Percentiles rank a stretch among this genome's conserved stretches.
These are phyloP conservation scores for Phytophthora uliginosa DNA, from an alignment of 352 stramenopile genomes.

Conservation along the genomic window DNA sequence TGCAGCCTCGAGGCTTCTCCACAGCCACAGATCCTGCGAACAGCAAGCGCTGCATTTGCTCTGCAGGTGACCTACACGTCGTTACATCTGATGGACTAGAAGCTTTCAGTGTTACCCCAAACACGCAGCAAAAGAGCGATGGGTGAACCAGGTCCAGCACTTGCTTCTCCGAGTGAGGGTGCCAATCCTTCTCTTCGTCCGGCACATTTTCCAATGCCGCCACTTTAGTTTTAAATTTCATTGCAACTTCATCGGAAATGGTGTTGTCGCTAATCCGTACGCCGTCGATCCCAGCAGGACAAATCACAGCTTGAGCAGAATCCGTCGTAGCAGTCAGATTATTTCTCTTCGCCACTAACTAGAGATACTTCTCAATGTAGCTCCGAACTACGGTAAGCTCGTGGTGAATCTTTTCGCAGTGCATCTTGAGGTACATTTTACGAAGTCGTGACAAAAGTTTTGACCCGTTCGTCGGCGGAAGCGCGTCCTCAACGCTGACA, in stretches of 20 bases:
- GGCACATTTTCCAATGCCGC: constrained; percentile 44
- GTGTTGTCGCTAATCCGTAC: constrained; percentile 49
- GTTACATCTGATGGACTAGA: neutral
- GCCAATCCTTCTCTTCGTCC: constrained; percentile 63
- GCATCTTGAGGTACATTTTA: constrained; percentile 19
- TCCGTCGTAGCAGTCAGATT: constrained; percentile 7
- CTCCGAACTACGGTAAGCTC: constrained; percentile 10
- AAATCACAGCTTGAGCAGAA: constrained; percentile 26
- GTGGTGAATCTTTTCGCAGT: constrained; percentile 26
- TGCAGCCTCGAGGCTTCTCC: constrained; percentile 15
- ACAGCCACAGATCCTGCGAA: constrained; percentile 21
- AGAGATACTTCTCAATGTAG: constrained; percentile 23
- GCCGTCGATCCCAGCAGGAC: constrained; percentile 37
- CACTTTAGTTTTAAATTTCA: constrained; percentile 41
- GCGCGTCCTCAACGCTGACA: constrained; percentile 14
- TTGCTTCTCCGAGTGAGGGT: constrained; percentile 56
- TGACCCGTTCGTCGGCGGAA: constrained; percentile 13
- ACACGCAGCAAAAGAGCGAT: constrained; percentile 70
- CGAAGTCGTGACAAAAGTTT: constrained; percentile 14
- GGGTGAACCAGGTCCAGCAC: constrained; percentile 71
- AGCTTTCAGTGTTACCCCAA: constrained; percentile 37
- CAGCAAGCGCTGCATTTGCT: constrained; percentile 50
- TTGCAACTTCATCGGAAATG: constrained; percentile 32
- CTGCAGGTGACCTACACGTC: constrained; percentile 1
- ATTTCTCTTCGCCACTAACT: constrained; percentile 12